These are phyloP conservation scores for Colletotrichum euphorbiae DNA, from an alignment of 2,329 filamentous ascomycete genomes.

Conservation along the genomic window DNA sequence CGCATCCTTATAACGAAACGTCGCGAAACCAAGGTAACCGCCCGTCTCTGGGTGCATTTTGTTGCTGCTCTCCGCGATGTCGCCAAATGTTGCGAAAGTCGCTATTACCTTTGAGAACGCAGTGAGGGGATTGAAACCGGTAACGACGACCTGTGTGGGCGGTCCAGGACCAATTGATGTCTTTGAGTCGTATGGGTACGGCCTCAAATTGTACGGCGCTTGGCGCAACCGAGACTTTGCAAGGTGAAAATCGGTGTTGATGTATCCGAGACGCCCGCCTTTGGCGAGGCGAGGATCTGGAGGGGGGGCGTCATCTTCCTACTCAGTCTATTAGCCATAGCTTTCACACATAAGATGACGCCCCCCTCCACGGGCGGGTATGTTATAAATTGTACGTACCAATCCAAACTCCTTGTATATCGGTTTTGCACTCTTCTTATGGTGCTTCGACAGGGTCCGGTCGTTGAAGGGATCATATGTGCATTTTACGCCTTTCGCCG, in stretches of 20 bases:
- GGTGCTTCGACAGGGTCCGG: slow-evolving; percentile 59
- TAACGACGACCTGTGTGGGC: slow-evolving; percentile 90
- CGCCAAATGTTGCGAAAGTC: slow-evolving; percentile 83
- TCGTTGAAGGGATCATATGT: slow-evolving; percentile 71
- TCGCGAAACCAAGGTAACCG: slow-evolving; percentile 92
- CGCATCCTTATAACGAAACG: slow-evolving; percentile 86
- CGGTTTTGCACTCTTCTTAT: slow-evolving; percentile 69
- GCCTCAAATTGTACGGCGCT: slow-evolving; percentile 82
- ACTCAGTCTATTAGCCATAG: slow-evolving; percentile 71
- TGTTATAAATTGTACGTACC: slow-evolving; percentile 68
- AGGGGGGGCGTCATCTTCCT: slow-evolving; percentile 83
- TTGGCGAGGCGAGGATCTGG: slow-evolving; percentile 84
- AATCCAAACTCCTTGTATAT: slow-evolving; percentile 73
- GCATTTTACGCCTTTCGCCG: slow-evolving; percentile 68
- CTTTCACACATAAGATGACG: slow-evolving; percentile 69
- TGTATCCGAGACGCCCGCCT: slow-evolving; percentile 73
- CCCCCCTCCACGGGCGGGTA: slow-evolving; percentile 59
- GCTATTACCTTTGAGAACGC: slow-evolving; percentile 81
- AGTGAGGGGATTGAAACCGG: slow-evolving; percentile 93
- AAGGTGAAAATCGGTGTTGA: slow-evolving; percentile 76
- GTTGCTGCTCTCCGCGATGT: slow-evolving; percentile 91
- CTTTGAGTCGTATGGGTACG: slow-evolving; percentile 83
- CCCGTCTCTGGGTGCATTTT: slow-evolving; percentile 96
- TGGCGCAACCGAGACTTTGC: slow-evolving; percentile 78
- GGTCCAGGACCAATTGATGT: slow-evolving; percentile 91